Evolutionary conservation across 805 yeast species (phyloP).

Genomic region (Isabelozyma pseudorhagii): DNA sequence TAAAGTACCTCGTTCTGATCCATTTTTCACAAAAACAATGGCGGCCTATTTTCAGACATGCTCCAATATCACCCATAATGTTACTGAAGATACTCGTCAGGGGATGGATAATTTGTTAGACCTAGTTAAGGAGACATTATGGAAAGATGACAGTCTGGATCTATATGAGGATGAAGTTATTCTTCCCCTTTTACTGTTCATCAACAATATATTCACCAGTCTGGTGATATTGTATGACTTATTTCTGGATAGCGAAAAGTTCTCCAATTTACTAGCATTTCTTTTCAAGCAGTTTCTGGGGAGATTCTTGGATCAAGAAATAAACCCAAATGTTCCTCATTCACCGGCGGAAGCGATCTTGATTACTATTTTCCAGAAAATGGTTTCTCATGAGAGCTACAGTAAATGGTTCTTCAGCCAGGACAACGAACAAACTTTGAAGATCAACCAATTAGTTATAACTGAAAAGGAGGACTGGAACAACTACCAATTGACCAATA

Average conservation of each 20-base stretch:
- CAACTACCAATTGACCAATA: slow-evolving; percentile 29
- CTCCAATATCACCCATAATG: slow-evolving; percentile 17
- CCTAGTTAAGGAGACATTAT: slow-evolving; percentile 2
- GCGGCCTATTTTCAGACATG: slow-evolving; percentile 18
- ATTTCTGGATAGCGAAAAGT: slow-evolving; percentile 6
- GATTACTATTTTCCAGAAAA: slow-evolving; percentile 15
- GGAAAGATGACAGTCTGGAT: slow-evolving; percentile 2
- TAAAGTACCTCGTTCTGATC: slow-evolving; percentile 2
- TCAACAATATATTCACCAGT: slow-evolving; percentile 4
- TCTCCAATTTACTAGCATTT: slow-evolving; percentile 1
- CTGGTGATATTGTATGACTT: slow-evolving; percentile 10
- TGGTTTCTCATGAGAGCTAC: slow-evolving; percentile 29
- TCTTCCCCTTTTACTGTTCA: slow-evolving; percentile 3
- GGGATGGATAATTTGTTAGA: slow-evolving; percentile 1
- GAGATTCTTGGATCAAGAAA: background rate
- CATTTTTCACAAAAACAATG: slow-evolving; percentile 11
- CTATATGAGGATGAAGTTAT: slow-evolving; percentile 6
- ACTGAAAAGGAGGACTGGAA: slow-evolving; percentile 42
- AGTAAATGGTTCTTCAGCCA: slow-evolving; percentile 16
- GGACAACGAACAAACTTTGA: slow-evolving; percentile 12
- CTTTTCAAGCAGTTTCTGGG: background rate
- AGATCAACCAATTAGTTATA: slow-evolving; percentile 30
- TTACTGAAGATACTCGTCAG: background rate
- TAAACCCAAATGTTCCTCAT: background rate
- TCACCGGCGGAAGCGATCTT: slow-evolving; percentile 4